Evolutionary conservation across 495 filamentous ascomycete genomes (phyloP).

Genomic region (Cetradonia linearis): DNA sequence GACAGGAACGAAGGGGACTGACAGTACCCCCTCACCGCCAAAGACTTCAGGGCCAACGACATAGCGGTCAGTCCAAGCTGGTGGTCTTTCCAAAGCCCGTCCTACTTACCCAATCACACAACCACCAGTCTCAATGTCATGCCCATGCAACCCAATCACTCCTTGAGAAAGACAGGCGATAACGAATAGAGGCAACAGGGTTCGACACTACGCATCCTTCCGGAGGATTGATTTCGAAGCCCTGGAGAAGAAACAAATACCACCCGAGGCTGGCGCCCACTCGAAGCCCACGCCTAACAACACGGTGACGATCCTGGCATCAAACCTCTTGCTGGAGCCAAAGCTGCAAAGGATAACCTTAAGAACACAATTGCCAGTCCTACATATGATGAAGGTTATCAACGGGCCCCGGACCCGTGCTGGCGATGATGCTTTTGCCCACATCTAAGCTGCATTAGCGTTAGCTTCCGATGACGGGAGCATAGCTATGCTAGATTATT

Average conservation of each 20-base stretch:
- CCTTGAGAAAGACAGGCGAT: conserved; percentile 66
- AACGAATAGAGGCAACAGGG: conserved; percentile 67
- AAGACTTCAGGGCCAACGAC: conserved; percentile 10
- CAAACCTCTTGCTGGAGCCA: too few species aligned
- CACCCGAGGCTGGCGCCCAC: too few species aligned
- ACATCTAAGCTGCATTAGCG: too few species aligned
- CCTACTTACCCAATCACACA: conserved; percentile 83
- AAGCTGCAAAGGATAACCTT: too few species aligned
- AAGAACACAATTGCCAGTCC: too few species aligned
- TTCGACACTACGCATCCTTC: conserved; percentile 89
- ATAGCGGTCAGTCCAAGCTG: conserved; percentile 11
- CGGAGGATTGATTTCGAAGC: conserved; percentile 72
- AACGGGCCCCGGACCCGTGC: too few species aligned
- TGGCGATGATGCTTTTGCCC: too few species aligned
- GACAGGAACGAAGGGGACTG: conserved; percentile 26
- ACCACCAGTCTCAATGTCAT: conserved; percentile 75
- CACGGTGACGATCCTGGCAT: too few species aligned
- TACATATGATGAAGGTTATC: too few species aligned
- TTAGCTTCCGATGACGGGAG: too few species aligned
- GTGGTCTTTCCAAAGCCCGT: conserved; percentile 61
- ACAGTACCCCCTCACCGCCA: conserved; percentile 10
- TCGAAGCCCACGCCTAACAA: too few species aligned
- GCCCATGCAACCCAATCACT: conserved; percentile 74
- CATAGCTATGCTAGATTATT: too few species aligned
- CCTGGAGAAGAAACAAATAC: conserved; percentile 78